Evolutionary conservation across 768 basidiomycete genomes (phyloP).

Genomic region (Artomyces pyxidatus): DNA sequence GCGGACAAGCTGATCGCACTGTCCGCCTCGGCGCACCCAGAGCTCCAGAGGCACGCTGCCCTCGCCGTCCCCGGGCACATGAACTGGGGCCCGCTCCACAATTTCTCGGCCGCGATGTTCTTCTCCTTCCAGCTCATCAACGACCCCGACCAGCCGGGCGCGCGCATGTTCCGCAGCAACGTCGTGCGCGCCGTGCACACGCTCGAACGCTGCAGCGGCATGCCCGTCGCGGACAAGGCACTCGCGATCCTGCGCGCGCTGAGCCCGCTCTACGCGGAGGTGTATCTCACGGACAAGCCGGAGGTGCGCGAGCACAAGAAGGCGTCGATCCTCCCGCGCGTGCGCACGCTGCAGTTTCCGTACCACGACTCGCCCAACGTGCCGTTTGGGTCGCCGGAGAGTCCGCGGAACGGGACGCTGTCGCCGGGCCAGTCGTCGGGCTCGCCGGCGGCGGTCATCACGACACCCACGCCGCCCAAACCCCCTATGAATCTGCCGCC

Average conservation of each 20-base stretch:
- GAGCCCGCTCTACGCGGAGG: slow-evolving; percentile 57
- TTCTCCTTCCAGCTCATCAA: slow-evolving; percentile 76
- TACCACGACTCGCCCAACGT: slow-evolving; percentile 60
- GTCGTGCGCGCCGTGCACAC: slow-evolving; percentile 58
- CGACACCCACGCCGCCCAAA: neutral
- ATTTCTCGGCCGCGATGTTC: slow-evolving; percentile 77
- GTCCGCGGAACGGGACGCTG: neutral
- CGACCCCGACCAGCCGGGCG: slow-evolving; percentile 68
- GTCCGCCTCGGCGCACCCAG: slow-evolving; percentile 61
- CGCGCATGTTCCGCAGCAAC: slow-evolving; percentile 57
- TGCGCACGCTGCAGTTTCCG: slow-evolving; percentile 66
- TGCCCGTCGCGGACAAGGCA: slow-evolving; percentile 58
- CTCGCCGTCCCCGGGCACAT: slow-evolving; percentile 69
- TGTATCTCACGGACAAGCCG: slow-evolving; percentile 35
- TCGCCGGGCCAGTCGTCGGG: slow-evolving; percentile 29
- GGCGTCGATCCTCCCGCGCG: slow-evolving; percentile 46
- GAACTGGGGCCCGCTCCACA: slow-evolving; percentile 71
- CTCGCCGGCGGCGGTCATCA: neutral
- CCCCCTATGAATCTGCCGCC: neutral
- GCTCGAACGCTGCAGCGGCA: slow-evolving; percentile 50
- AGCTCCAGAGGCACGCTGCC: slow-evolving; percentile 55
- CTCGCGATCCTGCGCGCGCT: slow-evolving; percentile 55
- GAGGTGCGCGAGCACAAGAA: slow-evolving; percentile 43
- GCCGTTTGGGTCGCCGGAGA: slow-evolving; percentile 17
- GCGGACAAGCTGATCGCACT: slow-evolving; percentile 34